Evolutionary conservation across 257 asterid genomes (phyloP), one percentile per base, ranked within the genome.

Genomic region (Linderniella brevidens): DNA sequence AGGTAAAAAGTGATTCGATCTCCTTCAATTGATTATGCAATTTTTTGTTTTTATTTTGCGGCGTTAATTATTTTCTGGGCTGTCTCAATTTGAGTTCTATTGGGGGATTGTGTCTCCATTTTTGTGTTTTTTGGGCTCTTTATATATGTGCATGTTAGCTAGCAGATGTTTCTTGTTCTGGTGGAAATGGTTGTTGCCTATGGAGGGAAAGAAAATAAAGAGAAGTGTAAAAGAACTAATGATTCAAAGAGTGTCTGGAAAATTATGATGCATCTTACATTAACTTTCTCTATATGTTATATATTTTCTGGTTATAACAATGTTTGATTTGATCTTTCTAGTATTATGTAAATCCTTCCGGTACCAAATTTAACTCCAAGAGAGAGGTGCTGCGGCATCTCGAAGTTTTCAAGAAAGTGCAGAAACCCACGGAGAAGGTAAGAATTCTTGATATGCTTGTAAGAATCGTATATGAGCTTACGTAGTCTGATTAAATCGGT

Each of bases 321-420:
- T 29, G 53, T 61, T 63, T 57, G 49, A 64, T 64, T 67, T 49
- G 50, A 67, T 25, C 32, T 25, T n/a, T n/a, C 50, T 58, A 85
- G 95, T 78, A 66, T 68, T 80, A 80, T 49, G 53, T 60, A 45
- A 77, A 71, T 63, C 85, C 77, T 46, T 64, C 79, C 17, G 76
- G 67, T 48, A 71, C 52, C 65, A 80, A 64, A 48, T 78, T 69
- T 74, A 60, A 59, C 64, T 73, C 87, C 25, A 85, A 75, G 92
- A 70, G 70, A 11, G 79, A 78, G 59, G 93, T 78, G 65, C 76
- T 85, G 68, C 75, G 76, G 49, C 64, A 71, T 72, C 82, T 85
- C 58, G 46, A 75, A 60, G 51, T 50, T 42, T 58, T 53, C 4
- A 61, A 37, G 36, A 41, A 37, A 40, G 65, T 35, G 41, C 35